phyloP scores from a whole-genome alignment of 768 basidiomycete species.

The Tricholoma hemisulphureum region DNA sequence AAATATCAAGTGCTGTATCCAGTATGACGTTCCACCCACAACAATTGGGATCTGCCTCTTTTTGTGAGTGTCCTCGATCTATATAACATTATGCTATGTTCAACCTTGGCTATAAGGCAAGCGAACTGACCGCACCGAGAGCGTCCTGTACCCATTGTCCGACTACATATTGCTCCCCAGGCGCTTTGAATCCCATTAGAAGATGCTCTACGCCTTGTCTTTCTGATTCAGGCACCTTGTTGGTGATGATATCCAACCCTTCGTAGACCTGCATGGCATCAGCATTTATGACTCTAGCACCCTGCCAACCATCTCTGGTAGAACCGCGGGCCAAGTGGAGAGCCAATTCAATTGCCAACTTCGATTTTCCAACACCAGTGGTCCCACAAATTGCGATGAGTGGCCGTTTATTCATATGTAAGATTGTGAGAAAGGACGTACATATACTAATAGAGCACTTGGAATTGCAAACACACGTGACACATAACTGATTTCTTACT shows the following conservation, averaged over 20 bases:
- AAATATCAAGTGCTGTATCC: conserved; percentile 95
- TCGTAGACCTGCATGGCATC: conserved; percentile 97
- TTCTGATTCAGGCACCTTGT: conserved; percentile 82
- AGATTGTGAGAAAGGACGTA: too few relatives aligned
- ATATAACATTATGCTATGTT: conserved; percentile 9
- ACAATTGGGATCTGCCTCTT: conserved; percentile 75
- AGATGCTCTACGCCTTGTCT: conserved; percentile 82
- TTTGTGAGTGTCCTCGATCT: conserved; percentile 76
- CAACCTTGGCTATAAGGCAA: conserved; percentile 1
- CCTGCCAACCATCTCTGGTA: conserved; percentile 45
- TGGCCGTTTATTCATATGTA: conserved; percentile 49
- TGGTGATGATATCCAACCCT: conserved; percentile 91
- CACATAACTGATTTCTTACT: too few relatives aligned
- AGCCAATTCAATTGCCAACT: conserved; percentile 86
- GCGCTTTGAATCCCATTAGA: conserved; percentile 83
- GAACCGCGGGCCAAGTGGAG: conserved; percentile 44
- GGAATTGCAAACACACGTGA: not conserved
- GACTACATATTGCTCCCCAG: conserved; percentile 84
- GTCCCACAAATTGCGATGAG: conserved; percentile 89
- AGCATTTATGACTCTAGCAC: conserved; percentile 85
- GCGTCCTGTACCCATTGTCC: conserved; percentile 89
- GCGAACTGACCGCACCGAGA: conserved; percentile 58
- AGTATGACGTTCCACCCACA: conserved; percentile 96
- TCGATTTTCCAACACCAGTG: conserved; percentile 95
- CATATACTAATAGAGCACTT: conserved; percentile 26